Base-by-base conservation (phyloP, 2,329 filamentous ascomycete species). In the Blastomyces silverae region DNA sequence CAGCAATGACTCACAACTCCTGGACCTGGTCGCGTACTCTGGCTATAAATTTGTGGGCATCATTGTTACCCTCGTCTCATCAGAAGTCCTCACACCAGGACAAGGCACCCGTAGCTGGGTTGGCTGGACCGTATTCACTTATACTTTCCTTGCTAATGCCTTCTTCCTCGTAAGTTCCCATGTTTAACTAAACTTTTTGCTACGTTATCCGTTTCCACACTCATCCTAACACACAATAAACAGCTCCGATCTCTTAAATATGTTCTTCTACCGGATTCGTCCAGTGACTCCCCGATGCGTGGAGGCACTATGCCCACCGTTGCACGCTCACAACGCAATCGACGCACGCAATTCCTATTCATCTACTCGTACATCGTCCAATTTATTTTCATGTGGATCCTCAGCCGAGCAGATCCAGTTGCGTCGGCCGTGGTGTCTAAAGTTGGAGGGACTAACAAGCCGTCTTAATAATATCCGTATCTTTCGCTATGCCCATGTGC, bases 11-110 rank as follows among this genome's bases (percentile, higher is more conserved):
- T 94, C 90, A 20, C 94, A 97, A 75, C 85, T 97, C 62, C 85
- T 97, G 65, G 94, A 99, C 72, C 79, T 99, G 61, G 89, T 99
- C 63, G 95, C 95, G 5, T 99, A 99, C 79, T 93, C 90, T 1
- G 95, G 95, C 25, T 99, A 99, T 81, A 99, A 99, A 78, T 99
- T 99, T 73, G 93, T 99, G 37, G 94, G 93, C 42, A 92, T 97
- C 70, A 99, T 99, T 67, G 84, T 90, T 61, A 97, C 92, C 0
- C 86, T 97, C 67, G 84, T 89, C 15, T 79, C 93, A 22, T 88
- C 90, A 20, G 90, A 95, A 76, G 83, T 91, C 20, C 78, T 90
- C 69, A 95, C 89, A 64, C 86, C 87, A 15, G 89, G 92, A 56
- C 86, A 87, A 72, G 90, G 93, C 28, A 94, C 91, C 2, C 89